Evolutionary conservation across 2,329 filamentous ascomycete species (phyloP), one percentile per base, ranked within the genome.

Genomic region (Coniosporium tulheliwenetii): DNA sequence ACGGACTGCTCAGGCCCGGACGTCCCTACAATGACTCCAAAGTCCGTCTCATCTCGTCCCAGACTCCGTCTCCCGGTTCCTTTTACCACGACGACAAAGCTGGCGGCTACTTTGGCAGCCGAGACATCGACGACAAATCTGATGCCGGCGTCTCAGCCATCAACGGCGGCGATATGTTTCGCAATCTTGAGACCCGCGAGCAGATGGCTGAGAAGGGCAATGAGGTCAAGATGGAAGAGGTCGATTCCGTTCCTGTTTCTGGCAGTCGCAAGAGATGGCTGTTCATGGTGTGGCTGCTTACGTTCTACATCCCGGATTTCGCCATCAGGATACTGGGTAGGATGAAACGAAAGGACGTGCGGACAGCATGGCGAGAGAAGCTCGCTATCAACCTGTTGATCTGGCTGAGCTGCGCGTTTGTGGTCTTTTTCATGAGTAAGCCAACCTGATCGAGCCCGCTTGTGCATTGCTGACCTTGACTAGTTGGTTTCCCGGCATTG

Each of bases 371-470:
- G 91, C 75, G 91, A 55, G 91, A 98, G 60, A 98, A 98, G 69
- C 60, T 98, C 44, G 89, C 91, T 41, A 98, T 98, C 71, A 98
- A 98, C 67, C 70, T 98, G 59, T 73, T 96, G 55, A 98, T 98
- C 57, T 98, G 93, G 91, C 66, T 89, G 43, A 75, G 73, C 56
- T 96, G 89, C 63, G 66, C 65, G 12, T 61, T 83, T 38, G 77
- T 84, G 26, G 73, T 81, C 42, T 98, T 98, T 67, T 82, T 98
- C 69, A 85, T 96, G 64, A 60, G 53, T 55, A 51, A 45, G 52
- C 47, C 10, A 16, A 37, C n/a, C 15, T 10, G 33, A 14, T 31
- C 32, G 9, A 19, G 14, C 29, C 19, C 29, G 34, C 8, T 16
- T n/a, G 7, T 19, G 13, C 33, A 15, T 39, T 41, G 40, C 48